These are phyloP conservation scores for Teratosphaeria epicoccoides DNA, from an alignment of 2,329 filamentous ascomycete genomes.

Conservation along the genomic window DNA sequence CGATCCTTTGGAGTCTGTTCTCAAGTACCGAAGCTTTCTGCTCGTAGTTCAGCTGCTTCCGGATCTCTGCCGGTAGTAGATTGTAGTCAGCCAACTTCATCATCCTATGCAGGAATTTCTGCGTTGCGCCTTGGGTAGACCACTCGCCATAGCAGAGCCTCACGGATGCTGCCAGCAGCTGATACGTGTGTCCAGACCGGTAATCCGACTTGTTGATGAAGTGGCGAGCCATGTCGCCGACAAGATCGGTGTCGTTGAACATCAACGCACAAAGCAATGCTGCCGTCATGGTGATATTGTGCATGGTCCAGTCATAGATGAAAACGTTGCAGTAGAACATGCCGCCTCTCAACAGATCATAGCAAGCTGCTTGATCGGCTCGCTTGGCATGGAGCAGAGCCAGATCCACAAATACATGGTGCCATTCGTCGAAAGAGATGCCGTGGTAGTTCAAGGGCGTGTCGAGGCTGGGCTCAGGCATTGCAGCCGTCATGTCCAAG, in stretches of 20 bases:
- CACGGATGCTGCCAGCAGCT: conserved; percentile 70
- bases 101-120: conserved; percentile 85
- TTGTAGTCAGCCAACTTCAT: conserved; percentile 78
- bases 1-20: conserved; percentile 16
- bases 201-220: conserved; percentile 65
- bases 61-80: conserved; percentile 45
- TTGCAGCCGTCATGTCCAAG: not conserved
- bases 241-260: conserved; percentile 65
- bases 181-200: conserved; percentile 70
- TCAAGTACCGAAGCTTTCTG: conserved; percentile 30
- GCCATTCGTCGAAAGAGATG: conserved; percentile 73
- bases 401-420: conserved; percentile 83
- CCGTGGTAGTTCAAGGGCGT: conserved; percentile 56
- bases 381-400: conserved; percentile 62
- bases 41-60: conserved; percentile 33
- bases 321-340: conserved; percentile 71
- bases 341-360: conserved; percentile 68
- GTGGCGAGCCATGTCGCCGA: conserved; percentile 64
- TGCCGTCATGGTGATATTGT: conserved; percentile 18
- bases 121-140: conserved; percentile 68
- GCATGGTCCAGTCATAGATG: conserved; percentile 41
- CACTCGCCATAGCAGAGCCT: conserved; percentile 58
- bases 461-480: not conserved
- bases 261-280: conserved; percentile 61
- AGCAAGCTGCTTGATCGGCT: conserved; percentile 60